Percentiles rank a stretch among this genome's conserved stretches.
Conservation (phyloP, 345 rosid species). For the Atalantia buxifolia region DNA sequence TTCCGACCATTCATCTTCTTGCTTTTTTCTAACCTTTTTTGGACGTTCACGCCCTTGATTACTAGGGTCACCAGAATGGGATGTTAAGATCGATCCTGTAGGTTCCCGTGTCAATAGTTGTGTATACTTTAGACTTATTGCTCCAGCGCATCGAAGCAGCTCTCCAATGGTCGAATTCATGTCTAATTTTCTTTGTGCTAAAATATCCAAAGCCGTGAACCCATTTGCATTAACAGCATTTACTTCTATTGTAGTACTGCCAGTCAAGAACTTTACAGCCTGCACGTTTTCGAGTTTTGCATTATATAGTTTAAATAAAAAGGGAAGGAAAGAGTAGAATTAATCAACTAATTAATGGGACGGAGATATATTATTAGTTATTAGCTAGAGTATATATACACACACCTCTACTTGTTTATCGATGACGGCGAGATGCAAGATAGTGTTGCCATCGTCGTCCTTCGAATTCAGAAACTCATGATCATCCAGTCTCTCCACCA, state of each 20-base stretch:
- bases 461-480: constrained; percentile 19
- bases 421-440: constrained; percentile 16
- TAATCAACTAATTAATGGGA: too few relatives aligned
- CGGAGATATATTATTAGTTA: too few relatives aligned
- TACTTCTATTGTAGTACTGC: constrained; percentile 10
- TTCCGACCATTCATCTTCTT: neutral
- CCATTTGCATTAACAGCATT: neutral
- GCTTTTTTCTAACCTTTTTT: too few relatives aligned
- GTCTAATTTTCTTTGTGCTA: constrained; percentile 1
- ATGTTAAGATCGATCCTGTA: too few relatives aligned
- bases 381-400: too few relatives aligned
- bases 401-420: too few relatives aligned
- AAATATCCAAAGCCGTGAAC: constrained; percentile 19
- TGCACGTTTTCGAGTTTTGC: neutral
- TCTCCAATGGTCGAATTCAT: constrained; percentile 8
- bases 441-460: constrained; percentile 25
- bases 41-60: too few relatives aligned
- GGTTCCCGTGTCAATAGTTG: too few relatives aligned
- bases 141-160: constrained; percentile 6
- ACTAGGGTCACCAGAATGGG: too few relatives aligned
- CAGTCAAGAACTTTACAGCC: constrained; percentile 14
- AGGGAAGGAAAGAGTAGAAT: too few relatives aligned
- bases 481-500: constrained; percentile 11
- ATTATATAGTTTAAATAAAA: neutral
- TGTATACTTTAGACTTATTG: neutral